These are phyloP conservation scores for Thielaviopsis populi DNA, from an alignment of 2,329 filamentous ascomycete species.

Conservation along the genomic window DNA sequence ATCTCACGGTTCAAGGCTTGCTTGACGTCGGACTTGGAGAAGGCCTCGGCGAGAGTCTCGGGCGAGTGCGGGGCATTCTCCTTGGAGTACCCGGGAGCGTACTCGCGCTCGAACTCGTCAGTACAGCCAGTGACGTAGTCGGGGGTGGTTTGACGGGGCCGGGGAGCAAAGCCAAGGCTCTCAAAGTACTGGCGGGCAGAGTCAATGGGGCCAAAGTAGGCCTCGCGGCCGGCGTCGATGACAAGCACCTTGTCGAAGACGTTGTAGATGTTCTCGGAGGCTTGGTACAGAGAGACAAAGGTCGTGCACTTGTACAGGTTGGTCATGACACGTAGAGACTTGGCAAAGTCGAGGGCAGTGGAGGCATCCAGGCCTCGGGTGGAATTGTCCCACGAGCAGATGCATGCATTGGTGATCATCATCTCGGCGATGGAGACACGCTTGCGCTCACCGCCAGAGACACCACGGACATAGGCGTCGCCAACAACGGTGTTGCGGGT, in stretches of 20 bases:
- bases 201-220: conserved; percentile 55
- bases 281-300: conserved; percentile 76
- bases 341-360: conserved; percentile 51
- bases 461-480: conserved; percentile 63
- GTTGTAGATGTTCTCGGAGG: conserved; percentile 64
- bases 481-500: conserved; percentile 75
- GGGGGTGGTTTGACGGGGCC: conserved; percentile 63
- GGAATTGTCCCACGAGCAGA: conserved; percentile 63
- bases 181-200: conserved; percentile 65
- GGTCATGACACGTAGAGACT: conserved; percentile 63
- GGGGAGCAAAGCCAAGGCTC: conserved; percentile 55
- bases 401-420: conserved; percentile 58
- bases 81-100: conserved; percentile 49
- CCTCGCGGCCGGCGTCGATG: conserved; percentile 59
- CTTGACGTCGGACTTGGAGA: conserved; percentile 47
- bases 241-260: conserved; percentile 76
- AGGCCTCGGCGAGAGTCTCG: conserved; percentile 53
- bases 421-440: conserved; percentile 72
- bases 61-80: conserved; percentile 54
- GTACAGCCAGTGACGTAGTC: conserved; percentile 75
- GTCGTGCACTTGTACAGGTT: conserved; percentile 73
- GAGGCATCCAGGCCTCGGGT: conserved; percentile 54
- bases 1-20: conserved; percentile 49
- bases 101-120: conserved; percentile 69
- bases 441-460: conserved; percentile 67